Evolutionary conservation across 2,329 filamentous ascomycete genomes (phyloP), one percentile per base, ranked within the genome.

Genomic region (Alternaria tenuissima): DNA sequence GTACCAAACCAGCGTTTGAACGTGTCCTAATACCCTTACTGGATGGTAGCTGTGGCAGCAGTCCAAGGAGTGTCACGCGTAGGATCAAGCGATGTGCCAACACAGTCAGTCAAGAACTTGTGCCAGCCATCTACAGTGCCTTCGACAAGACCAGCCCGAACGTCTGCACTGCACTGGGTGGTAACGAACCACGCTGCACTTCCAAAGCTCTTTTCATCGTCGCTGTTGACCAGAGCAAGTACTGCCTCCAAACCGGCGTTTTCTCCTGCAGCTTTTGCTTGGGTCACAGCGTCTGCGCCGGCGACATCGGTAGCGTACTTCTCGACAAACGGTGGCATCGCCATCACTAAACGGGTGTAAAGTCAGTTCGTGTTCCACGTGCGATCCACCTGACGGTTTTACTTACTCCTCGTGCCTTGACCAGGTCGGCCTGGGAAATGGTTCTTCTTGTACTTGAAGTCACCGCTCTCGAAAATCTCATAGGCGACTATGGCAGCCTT

Each of bases 361-460:
- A 54, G 58, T 61, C n/a, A 57, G 47, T 20, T 38, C 2, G 1
- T 28, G 20, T 22, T 1, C 3, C 30, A 28, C 4, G 2, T 24
- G 1, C 4, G 28, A 12, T 28, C 1, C 7, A 18, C 18, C 9
- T 1, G 16, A 5, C 3, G 18, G 14, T 4, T 3, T 26, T 20
- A 42, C 53, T 56, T 60, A 60, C 57, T 60, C 1, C 57, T 26
- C 0, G 91, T 93, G 24, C 91, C 91, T 76, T 94, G 90, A 8
- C 91, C 91, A 0, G 89, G 83, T 0, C 79, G 72, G n/a, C 83
- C 85, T 1, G 64, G 81, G 42, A 16, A 85, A 68, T 88, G 81
- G 79, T 93, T 92, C 76, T 83, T 85, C 78, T 89, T 91, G 84
- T 87, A 94, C 70, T 86, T 83, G 80, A 94, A 91, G 63, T 89